These are phyloP conservation scores for Lagenidium giganteum DNA, from an alignment of 352 stramenopile genomes.

Conservation along the genomic window DNA sequence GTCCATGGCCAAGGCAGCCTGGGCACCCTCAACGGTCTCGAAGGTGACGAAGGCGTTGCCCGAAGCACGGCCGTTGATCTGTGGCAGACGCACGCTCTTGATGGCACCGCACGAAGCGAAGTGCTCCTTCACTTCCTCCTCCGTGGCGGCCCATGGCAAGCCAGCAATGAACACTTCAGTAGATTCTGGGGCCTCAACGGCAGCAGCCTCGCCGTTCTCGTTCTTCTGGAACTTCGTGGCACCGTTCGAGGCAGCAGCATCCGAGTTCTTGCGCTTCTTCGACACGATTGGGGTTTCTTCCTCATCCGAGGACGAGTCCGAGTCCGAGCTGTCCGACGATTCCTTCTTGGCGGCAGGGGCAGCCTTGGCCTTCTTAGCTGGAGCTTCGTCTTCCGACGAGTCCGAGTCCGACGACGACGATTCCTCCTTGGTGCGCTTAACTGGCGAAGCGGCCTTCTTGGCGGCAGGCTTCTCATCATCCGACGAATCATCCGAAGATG, in stretches of 20 bases:
- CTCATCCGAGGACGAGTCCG: constrained; percentile 48
- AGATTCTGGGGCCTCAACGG: constrained; percentile 41
- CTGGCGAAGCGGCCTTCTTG: constrained; percentile 13
- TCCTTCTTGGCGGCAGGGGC: constrained; percentile 29
- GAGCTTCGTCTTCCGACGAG: constrained; percentile 31
- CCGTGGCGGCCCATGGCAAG: constrained; percentile 92
- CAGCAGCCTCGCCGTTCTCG: constrained; percentile 54
- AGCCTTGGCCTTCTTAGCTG: constrained; percentile 23
- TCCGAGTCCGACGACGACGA: constrained; percentile 10
- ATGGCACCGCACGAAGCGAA: constrained; percentile 92
- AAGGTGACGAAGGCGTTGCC: constrained; percentile 98
- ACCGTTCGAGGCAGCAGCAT: constrained; percentile 40
- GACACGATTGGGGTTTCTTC: constrained; percentile 69
- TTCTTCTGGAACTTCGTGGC: constrained; percentile 76
- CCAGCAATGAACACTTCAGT: constrained; percentile 90
- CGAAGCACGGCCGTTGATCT: constrained; percentile 87
- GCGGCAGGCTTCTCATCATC: constrained; percentile 44
- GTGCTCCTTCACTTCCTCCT: constrained; percentile 93
- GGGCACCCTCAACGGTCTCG: constrained; percentile 46
- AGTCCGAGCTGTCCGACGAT: constrained; percentile 22
- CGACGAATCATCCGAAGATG: constrained; percentile 24
- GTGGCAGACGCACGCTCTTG: constrained; percentile 74
- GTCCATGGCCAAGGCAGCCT: constrained; percentile 89
- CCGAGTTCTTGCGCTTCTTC: constrained; percentile 84
- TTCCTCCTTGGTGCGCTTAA: constrained; percentile 21